Evolutionary conservation across 768 basidiomycete species (phyloP).

Genomic region (Lyophyllum atratum): DNA sequence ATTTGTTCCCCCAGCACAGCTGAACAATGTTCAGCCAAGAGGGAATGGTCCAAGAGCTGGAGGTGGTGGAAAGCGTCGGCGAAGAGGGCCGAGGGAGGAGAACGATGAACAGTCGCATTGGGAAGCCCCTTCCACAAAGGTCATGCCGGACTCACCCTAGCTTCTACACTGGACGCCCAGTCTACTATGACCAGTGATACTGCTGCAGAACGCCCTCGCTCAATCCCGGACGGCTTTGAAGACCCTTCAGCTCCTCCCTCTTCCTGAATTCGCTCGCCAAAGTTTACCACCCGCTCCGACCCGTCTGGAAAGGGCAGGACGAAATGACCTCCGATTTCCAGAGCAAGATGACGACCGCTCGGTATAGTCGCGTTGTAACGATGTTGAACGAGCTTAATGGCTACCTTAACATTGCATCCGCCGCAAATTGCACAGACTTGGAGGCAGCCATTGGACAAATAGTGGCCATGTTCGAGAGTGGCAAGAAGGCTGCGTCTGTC

Average conservation of each 20-base stretch:
- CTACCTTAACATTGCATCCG: conserved; percentile 57
- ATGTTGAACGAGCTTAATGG: conserved; percentile 70
- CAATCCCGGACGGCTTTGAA: conserved; percentile 62
- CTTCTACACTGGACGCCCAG: conserved; percentile 82
- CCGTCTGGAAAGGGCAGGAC: conserved; percentile 68
- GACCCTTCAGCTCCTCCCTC: conserved; percentile 69
- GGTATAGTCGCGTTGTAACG: conserved; percentile 64
- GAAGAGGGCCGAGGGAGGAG: conserved; percentile 16
- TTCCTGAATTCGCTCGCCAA: conserved; percentile 68
- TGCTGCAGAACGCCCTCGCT: conserved; percentile 65
- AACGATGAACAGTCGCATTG: conserved; percentile 8
- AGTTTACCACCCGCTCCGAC: conserved; percentile 57
- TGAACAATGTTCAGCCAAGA: conserved; percentile 14
- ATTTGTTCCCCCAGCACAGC: conserved; percentile 38
- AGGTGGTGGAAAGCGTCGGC: conserved; percentile 17
- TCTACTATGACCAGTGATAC: conserved; percentile 73
- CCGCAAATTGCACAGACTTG: conserved; percentile 61
- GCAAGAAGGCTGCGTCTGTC: conserved; percentile 52
- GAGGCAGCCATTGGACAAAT: conserved; percentile 51
- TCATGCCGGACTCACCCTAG: conserved; percentile 65
- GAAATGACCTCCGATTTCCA: conserved; percentile 62
- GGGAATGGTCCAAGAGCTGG: background rate
- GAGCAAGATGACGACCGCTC: conserved; percentile 62
- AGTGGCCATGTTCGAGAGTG: conserved; percentile 64
- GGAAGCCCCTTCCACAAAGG: conserved; percentile 19